Evolutionary conservation across 2,329 filamentous ascomycete species (phyloP).

Genomic region (Aspergillus clavatus): DNA sequence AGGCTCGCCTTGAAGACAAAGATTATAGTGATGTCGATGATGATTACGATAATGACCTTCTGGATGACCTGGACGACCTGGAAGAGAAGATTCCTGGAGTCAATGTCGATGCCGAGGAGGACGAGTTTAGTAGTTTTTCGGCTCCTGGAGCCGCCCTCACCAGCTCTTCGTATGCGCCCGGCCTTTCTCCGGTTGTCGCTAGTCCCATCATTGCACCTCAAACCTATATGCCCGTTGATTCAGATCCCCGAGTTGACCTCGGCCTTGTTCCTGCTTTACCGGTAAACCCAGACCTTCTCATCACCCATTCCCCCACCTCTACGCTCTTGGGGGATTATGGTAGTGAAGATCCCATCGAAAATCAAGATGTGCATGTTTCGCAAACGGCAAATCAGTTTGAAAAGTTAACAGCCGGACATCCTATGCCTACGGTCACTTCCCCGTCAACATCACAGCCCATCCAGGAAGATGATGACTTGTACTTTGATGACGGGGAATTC

Average conservation of each 20-base stretch:
- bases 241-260: neutral
- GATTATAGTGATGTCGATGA: slow-evolving; percentile 41
- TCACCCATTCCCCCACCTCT: too few species aligned
- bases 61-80: slow-evolving; percentile 41
- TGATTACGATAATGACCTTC: slow-evolving; percentile 43
- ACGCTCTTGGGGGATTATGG: too few species aligned
- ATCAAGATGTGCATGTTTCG: neutral
- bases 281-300: neutral
- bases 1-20: slow-evolving; percentile 25
- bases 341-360: neutral
- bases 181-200: slow-evolving; percentile 32
- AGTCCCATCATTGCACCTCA: slow-evolving; percentile 29
- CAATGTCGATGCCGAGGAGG: slow-evolving; percentile 43
- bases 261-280: neutral
- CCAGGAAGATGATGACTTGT: slow-evolving; percentile 37
- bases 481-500: slow-evolving; percentile 46
- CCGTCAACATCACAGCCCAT: slow-evolving; percentile 8
- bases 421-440: neutral
- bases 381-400: neutral
- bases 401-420: neutral
- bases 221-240: slow-evolving; percentile 4
- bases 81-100: slow-evolving; percentile 48
- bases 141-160: slow-evolving; percentile 20
- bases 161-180: slow-evolving; percentile 33
- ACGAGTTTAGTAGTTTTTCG: slow-evolving; percentile 31